Base-by-base conservation (phyloP, 1,284 basidiomycete genomes). In the Melanopsichium pennsylvanicum region DNA sequence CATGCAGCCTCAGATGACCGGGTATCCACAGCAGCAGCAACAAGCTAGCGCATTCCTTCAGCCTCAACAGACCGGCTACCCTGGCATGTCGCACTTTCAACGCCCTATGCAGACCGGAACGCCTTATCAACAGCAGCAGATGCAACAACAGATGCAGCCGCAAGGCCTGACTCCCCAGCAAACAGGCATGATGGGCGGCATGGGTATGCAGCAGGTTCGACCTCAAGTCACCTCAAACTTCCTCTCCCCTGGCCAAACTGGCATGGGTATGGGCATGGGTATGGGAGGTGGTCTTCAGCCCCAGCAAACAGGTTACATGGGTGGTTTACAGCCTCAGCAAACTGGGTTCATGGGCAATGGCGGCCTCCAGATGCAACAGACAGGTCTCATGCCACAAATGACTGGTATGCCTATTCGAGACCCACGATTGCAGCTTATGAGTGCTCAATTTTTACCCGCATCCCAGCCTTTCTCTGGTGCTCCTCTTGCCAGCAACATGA, bases 371-470 rank as follows among this genome's bases (percentile, higher is more conserved):
- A 67, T 70, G 48, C 75, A 79, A 61, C 58, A 58, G 32, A 77
- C 75, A 18, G 75, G 76, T 35, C 62, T 79, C 50, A 75, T 78
- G 70, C 71, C 79, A 5, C 78, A 79, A 51, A 78, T 76, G 73
- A 81, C 79, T 1, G 79, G 79, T n/a, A 73, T 76, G 63, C 72
- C 72, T 41, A 69, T 79, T 45, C 59, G 57, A 13, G 78, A 81
- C 54, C 79, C 79, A 10, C 68, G 78, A 12, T 46, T 81, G 64
- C 75, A 76, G 50, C 72, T 81, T 29, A 81, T 81, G 79, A 75
- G 73, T 51, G 58, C 70, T 11, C 78, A 81, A 42, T 81, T 80
- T 63, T 47, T 80, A 39, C 79, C 79, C n/a, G 78, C 72, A 10
- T 55, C 77, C 11, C 74, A 75, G 32, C 78, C 78, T 18, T 81